Evolutionary conservation across 2,329 filamentous ascomycete genomes (phyloP).

Genomic region (Ceratocystis lukuohia): DNA sequence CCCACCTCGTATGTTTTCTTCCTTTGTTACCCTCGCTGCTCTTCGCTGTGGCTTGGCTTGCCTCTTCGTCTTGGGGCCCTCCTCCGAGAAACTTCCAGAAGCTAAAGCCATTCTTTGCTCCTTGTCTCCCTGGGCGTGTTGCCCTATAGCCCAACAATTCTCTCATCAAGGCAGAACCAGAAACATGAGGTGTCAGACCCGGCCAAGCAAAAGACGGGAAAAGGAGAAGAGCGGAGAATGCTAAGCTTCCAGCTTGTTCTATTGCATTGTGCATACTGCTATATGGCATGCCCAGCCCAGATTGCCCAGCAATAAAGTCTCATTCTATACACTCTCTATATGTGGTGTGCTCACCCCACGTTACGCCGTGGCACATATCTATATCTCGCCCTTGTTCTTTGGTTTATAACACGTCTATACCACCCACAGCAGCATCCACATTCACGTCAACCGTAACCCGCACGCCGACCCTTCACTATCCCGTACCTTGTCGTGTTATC

Average conservation of each 20-base stretch:
- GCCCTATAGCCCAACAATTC: slow-evolving; percentile 3
- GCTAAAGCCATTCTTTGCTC: slow-evolving; percentile 3
- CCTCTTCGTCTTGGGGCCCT: not conserved
- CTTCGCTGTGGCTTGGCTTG: not conserved
- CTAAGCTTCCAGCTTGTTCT: not conserved
- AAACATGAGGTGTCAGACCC: not conserved
- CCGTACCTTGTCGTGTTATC: not conserved
- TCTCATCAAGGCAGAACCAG: not conserved
- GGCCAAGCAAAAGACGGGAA: not conserved
- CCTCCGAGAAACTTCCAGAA: not conserved
- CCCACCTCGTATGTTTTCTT: not conserved
- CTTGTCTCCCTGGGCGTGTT: not conserved
- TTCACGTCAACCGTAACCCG: too few relatives aligned
- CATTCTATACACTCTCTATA: too few relatives aligned
- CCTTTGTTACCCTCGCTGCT: not conserved
- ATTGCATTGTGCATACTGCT: too few relatives aligned
- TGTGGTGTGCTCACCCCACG: too few relatives aligned
- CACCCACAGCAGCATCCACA: too few relatives aligned
- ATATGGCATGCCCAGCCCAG: too few relatives aligned
- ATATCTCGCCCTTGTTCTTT: too few relatives aligned
- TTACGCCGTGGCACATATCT: too few relatives aligned
- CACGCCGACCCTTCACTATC: too few relatives aligned
- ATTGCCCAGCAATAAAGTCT: too few relatives aligned
- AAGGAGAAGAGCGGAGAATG: not conserved
- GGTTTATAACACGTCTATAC: too few relatives aligned